phyloP scores from a whole-genome alignment of 495 filamentous ascomycete genomes.

The Recurvomyces mirabilis region DNA sequence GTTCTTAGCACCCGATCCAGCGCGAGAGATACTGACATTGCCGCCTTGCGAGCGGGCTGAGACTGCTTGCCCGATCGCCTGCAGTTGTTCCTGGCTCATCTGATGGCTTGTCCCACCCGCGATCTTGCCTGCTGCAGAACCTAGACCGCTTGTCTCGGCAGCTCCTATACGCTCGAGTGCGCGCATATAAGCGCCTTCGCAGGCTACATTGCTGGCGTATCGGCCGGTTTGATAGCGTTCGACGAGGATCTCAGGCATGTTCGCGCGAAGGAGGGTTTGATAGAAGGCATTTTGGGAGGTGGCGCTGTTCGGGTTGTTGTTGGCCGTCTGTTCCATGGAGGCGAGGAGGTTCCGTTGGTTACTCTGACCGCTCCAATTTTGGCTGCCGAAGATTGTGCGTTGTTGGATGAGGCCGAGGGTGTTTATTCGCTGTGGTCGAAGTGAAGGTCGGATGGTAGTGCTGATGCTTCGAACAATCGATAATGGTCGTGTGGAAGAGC shows the following conservation, averaged over 20 bases:
- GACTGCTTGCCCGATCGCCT: slow-evolving; percentile 79
- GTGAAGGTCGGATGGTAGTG: no score
- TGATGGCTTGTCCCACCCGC: slow-evolving; percentile 14
- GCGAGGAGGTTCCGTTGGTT: slow-evolving; percentile 50
- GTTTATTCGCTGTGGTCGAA: no score
- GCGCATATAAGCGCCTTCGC: slow-evolving; percentile 61
- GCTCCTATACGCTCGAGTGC: slow-evolving; percentile 60
- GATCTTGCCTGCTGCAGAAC: slow-evolving; percentile 5
- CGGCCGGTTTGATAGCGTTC: slow-evolving; percentile 77
- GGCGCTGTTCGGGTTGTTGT: slow-evolving; percentile 76
- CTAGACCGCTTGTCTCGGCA: slow-evolving; percentile 31
- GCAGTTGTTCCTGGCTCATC: slow-evolving; percentile 48
- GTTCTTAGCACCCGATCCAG: slow-evolving; percentile 58
- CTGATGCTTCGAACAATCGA: no score
- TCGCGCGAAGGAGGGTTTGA: slow-evolving; percentile 73
- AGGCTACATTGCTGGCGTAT: slow-evolving; percentile 64
- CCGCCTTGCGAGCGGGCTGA: slow-evolving; percentile 62
- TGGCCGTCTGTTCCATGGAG: slow-evolving; percentile 76
- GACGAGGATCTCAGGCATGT: slow-evolving; percentile 83
- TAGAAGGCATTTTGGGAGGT: slow-evolving; percentile 89
- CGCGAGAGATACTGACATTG: slow-evolving; percentile 46
- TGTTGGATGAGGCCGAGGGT: no score
- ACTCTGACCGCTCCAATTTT: no score
- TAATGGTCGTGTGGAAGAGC: no score
- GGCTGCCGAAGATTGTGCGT: no score